Evolutionary conservation across 2,329 filamentous ascomycete genomes (phyloP), one percentile per base, ranked within the genome.

Genomic region (Cladosporium sp.): DNA sequence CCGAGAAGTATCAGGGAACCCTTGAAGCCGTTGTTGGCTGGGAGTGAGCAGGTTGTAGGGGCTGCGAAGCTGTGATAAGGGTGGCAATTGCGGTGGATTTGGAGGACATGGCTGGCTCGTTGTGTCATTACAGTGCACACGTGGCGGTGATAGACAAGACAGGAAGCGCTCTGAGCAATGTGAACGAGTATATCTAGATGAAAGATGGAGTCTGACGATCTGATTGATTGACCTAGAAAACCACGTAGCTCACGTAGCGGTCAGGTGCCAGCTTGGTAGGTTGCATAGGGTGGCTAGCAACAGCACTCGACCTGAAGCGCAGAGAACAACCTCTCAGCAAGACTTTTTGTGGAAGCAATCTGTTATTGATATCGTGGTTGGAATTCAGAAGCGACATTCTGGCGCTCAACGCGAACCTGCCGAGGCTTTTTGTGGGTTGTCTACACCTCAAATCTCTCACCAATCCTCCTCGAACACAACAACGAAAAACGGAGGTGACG

Each of bases 1-100:
- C 82, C 81, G 55, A 73, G 80, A 8, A 79, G 78, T 60, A 78
- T 92, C 73, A 87, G 79, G 75, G 72, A 71, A 31, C 83, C 78
- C 6, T 69, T 83, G 16, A 66, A 67, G 62, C 66, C 64, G 29
- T 68, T 77, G 11, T 64, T 76, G 60, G 71, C 66, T 21, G 70
- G 72, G 33, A 71, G 70, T 58, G 72, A 72, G 59, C 69, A 72
- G 40, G 60, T 62, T 26, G 49, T 62, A 4, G 71, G 69, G 62
- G 57, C 67, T 44, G 65, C 72, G 35, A 71, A 75, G 16, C 69
- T 80, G 2, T 80, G 78, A 67, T 74, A 21, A 40, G 29, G 31
- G 77, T 21, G 74, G 79, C 21, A 8, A 21, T 21, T 21, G 40
- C 4, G 10, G 5, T 21, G n/a, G n/a, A 21, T 21, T 46, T 12